Evolutionary conservation across 176 grass and related monocot species (phyloP).

Genomic region (Aegilops bicornis): DNA sequence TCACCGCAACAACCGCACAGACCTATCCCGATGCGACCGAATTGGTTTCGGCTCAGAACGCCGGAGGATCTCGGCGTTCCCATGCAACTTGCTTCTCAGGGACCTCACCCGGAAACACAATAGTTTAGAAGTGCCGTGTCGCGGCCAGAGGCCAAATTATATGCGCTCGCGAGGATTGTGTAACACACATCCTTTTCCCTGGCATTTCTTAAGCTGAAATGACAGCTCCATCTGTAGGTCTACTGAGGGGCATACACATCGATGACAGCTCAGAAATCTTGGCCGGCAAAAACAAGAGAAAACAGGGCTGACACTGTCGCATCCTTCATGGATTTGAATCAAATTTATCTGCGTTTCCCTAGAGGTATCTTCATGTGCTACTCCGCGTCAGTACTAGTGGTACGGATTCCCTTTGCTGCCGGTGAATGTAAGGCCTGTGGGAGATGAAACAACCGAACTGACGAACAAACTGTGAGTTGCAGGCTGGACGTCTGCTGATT

Average conservation of each 20-base stretch:
- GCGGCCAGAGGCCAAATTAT: background rate
- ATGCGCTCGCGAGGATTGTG: constrained; percentile 11
- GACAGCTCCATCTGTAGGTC: constrained; percentile 34
- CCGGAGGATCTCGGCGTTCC: background rate
- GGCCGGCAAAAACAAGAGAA: background rate
- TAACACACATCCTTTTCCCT: constrained; percentile 1
- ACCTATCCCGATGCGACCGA: background rate
- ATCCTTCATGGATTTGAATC: constrained; percentile 35
- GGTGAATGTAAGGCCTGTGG: background rate
- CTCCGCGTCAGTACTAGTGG: background rate
- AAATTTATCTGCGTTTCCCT: background rate
- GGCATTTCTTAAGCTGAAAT: constrained; percentile 32
- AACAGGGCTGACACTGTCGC: background rate
- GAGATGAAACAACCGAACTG: constrained; percentile 4
- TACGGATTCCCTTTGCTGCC: background rate
- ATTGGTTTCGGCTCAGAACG: background rate
- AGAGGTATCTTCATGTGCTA: background rate
- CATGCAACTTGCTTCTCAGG: background rate
- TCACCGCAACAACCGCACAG: background rate
- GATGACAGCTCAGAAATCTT: constrained; percentile 27
- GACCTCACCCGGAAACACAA: no score
- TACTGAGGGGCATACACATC: constrained; percentile 21
- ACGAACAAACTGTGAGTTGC: background rate
- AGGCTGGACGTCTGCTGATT: no score
- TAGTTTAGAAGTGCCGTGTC: no score